Base-by-base conservation (phyloP, 371 early-diverging fungal species). In the Actinomortierella wolfii region DNA sequence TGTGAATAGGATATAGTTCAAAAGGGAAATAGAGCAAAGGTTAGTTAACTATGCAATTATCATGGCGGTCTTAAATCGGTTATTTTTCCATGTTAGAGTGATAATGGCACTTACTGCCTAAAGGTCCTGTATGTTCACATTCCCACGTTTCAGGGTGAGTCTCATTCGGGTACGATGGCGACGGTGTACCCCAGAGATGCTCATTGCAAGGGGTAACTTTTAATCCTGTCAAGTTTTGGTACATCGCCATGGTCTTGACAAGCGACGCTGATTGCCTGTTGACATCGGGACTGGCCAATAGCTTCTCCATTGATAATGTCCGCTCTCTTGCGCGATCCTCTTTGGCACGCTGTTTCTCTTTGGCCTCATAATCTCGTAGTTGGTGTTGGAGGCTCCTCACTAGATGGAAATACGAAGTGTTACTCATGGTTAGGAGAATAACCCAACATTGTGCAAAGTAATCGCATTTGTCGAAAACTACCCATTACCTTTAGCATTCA, bases 351-450 rank as follows among this genome's bases (percentile, higher is more conserved):
- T 57, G 59, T 28, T 54, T 61, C n/a, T 46, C n/a, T 17, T 56
- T 48, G 8, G 57, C 59, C 9, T 62, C 64, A 15, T 43, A 54
- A 1, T 75, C 75, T 5, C 68, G 57, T 3, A 68, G 43, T 29
- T 69, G 58, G n/a, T 63, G 65, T 14, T 75, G 68, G 6, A 69
- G 62, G 23, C 56, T 67, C 21, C 75, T 55, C 2, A 68, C 68
- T 75, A 44, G 21, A 20, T 18, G 2, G 20, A 2, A 43, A 23
- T 1, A 2, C 2, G 20, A 43, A 41, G 24, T 18, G 8, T 18
- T 21, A 42, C 44, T 23, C 6, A 21, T 5, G 34, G 3, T 4
- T 40, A 21, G 14, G 18, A 13, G 34, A 29, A 18, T 4, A 34
- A 40, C n/a, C 15, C 4, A 13, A 34, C 15, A 18, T 14, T 46